Percentiles rank a stretch among this genome's conserved stretches.
phyloP scores from a whole-genome alignment of 73 alveolate genomes.

The Symbiodinium pilosum region DNA sequence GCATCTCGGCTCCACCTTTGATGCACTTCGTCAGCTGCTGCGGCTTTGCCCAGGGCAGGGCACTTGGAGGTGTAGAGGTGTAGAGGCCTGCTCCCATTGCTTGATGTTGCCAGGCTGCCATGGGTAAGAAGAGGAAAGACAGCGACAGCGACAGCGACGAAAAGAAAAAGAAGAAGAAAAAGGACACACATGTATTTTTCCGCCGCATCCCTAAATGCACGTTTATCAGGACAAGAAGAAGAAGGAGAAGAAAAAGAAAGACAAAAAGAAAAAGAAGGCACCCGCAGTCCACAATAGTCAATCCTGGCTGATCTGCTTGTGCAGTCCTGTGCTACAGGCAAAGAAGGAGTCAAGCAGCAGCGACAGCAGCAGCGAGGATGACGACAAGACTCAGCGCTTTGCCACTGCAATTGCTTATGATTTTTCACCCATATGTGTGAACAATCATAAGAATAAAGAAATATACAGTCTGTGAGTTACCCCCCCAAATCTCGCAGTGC shows the following conservation, averaged over 20 bases:
- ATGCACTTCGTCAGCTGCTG: no score
- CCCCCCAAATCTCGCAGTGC: no score
- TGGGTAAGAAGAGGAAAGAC: constrained; percentile 86
- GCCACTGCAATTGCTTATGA: no score
- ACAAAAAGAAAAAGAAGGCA: constrained; percentile 51
- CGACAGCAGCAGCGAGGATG: constrained; percentile 5
- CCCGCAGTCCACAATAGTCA: no score
- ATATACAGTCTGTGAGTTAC: no score
- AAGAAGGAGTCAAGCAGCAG: constrained; percentile 31
- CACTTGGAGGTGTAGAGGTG: background rate
- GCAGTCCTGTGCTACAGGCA: background rate
- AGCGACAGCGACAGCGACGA: constrained; percentile 70
- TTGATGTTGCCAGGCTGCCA: background rate
- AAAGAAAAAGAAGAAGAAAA: constrained; percentile 58
- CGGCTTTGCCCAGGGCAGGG: background rate
- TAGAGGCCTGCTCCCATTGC: background rate
- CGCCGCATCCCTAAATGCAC: background rate
- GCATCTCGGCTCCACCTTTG: no score
- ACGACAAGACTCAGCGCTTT: background rate
- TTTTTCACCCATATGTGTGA: no score
- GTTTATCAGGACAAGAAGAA: constrained; percentile 3
- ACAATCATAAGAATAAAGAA: no score
- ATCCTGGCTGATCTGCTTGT: background rate
- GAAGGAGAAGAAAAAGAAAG: constrained; percentile 63
- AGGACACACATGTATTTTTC: background rate